Evolutionary conservation across 352 stramenopile species (phyloP).

Genomic region (Globisporangium paroecandrum): DNA sequence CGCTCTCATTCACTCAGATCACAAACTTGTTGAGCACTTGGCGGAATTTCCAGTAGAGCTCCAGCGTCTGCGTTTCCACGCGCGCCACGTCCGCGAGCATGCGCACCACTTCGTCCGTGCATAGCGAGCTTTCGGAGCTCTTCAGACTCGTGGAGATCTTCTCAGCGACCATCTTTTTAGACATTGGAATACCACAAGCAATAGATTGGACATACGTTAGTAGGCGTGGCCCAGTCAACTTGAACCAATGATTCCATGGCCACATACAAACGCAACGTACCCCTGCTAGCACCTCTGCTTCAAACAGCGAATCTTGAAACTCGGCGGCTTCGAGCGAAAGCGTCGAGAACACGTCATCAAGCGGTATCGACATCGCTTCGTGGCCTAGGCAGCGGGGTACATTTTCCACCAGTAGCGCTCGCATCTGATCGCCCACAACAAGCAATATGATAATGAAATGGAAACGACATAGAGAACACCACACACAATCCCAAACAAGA

Average conservation of each 20-base stretch:
- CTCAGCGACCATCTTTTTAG: conserved; percentile 29
- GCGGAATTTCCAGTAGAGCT: conserved; percentile 56
- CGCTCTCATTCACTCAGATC: conserved; percentile 19
- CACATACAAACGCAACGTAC: not conserved
- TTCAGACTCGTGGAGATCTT: conserved; percentile 29
- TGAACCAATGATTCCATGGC: not conserved
- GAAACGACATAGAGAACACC: not conserved
- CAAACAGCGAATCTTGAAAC: conserved; percentile 6
- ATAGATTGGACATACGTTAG: not conserved
- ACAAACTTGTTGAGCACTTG: conserved; percentile 38
- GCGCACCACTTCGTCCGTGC: conserved; percentile 47
- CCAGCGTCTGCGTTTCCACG: conserved; percentile 41
- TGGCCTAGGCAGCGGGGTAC: conserved; percentile 11
- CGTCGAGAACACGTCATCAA: conserved; percentile 18
- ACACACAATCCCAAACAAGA: not conserved
- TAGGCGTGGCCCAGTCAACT: not conserved
- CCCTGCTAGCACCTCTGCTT: conserved; percentile 11
- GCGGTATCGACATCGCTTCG: conserved; percentile 19
- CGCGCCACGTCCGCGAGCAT: conserved; percentile 36
- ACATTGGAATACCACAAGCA: not conserved
- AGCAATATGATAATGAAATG: too few relatives aligned
- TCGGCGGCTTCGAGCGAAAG: conserved; percentile 18
- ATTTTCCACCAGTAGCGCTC: conserved; percentile 34
- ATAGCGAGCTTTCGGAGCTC: conserved; percentile 27
- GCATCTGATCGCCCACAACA: conserved; percentile 27